Conservation (phyloP, 148 eudicot genomes). For the Selenicereus undatus region DNA sequence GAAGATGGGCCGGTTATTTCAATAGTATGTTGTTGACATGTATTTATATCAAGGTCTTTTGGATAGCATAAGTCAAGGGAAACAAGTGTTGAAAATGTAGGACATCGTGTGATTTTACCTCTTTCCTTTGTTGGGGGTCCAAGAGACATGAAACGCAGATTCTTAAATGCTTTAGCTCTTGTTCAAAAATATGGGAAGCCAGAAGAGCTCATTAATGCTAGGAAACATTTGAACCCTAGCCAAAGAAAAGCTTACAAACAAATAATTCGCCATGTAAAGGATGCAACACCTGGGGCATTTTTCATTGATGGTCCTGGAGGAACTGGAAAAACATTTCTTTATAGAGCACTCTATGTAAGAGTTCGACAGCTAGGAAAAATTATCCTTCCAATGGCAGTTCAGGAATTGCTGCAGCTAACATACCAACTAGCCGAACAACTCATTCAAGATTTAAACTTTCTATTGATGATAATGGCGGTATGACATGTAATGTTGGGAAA, state of each 20-base stretch:
- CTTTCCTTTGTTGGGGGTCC: neutral
- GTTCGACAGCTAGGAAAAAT: too few relatives aligned
- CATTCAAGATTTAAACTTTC: neutral
- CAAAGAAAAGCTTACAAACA: too few relatives aligned
- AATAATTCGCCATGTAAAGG: too few relatives aligned
- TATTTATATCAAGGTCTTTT: neutral
- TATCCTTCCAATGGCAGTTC: neutral
- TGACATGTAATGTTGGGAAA: neutral
- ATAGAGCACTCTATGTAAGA: too few relatives aligned
- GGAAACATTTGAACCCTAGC: too few relatives aligned
- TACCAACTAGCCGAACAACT: neutral
- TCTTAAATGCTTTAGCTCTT: neutral
- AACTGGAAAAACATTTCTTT: too few relatives aligned
- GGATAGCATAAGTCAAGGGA: neutral
- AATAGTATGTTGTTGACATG: neutral
- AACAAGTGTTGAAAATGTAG: neutral
- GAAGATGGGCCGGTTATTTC: neutral
- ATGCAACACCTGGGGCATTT: too few relatives aligned
- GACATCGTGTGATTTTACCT: neutral
- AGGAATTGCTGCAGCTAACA: neutral
- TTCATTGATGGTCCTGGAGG: too few relatives aligned
- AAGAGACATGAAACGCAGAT: neutral
- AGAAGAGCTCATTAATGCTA: too few relatives aligned
- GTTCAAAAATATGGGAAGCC: slow-evolving; percentile 10
- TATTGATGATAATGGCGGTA: neutral